These are phyloP conservation scores for Fragaria ananassa DNA, from an alignment of 306 rosid genomes.

Conservation along the genomic window DNA sequence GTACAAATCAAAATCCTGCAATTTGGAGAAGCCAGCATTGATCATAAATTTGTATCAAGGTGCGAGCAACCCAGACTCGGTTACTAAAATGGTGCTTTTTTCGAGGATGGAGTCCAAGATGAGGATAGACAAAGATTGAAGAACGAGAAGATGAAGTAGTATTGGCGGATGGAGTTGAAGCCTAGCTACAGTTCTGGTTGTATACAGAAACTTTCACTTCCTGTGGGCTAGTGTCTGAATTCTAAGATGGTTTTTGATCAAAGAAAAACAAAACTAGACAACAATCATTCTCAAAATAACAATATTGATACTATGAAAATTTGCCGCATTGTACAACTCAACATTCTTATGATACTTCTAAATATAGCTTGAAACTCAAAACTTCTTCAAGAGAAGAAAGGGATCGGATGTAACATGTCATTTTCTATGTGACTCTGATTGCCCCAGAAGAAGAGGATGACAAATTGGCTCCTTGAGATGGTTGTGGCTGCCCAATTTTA, in stretches of 20 bases:
- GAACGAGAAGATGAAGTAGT: neutral
- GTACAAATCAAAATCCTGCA: neutral
- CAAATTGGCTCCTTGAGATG: slow-evolving; percentile 22
- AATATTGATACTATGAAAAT: neutral
- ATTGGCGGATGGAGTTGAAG: neutral
- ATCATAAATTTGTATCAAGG: no score
- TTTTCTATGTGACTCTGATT: slow-evolving; percentile 32
- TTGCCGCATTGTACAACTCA: slow-evolving; percentile 7
- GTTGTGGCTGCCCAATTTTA: slow-evolving; percentile 38
- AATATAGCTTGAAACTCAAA: neutral
- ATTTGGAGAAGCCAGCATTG: no score
- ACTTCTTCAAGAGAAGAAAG: neutral
- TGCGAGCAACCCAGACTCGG: no score
- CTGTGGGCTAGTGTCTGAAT: neutral
- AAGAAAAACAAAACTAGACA: neutral
- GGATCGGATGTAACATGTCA: no score
- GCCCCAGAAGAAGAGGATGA: slow-evolving; percentile 34
- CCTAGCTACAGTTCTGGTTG: neutral
- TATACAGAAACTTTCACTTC: neutral
- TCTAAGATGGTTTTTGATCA: neutral
- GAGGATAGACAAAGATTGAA: neutral
- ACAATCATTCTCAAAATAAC: neutral
- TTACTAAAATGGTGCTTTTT: no score
- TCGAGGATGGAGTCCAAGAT: neutral
- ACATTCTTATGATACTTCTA: slow-evolving; percentile 5